Evolutionary conservation across 2,329 filamentous ascomycete genomes (phyloP).

Genomic region (Exophiala aquamarina): DNA sequence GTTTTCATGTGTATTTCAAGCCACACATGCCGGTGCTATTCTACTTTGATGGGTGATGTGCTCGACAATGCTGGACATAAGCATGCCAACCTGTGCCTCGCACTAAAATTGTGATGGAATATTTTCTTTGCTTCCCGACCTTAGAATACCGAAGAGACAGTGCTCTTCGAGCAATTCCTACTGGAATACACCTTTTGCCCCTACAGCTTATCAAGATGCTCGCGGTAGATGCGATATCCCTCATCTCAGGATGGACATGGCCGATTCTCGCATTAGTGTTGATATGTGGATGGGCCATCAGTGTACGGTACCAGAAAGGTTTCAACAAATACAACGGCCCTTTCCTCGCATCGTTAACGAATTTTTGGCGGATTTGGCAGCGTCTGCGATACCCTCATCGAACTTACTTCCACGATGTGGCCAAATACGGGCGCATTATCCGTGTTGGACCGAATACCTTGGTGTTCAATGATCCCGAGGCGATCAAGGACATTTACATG

Average conservation of each 20-base stretch:
- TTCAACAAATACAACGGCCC: slow-evolving; percentile 15
- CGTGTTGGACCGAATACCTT: slow-evolving; percentile 66
- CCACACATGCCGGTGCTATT: no score
- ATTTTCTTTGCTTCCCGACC: no score
- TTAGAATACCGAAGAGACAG: no score
- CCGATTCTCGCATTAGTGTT: background rate
- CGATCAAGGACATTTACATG: slow-evolving; percentile 59
- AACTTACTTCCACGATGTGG: slow-evolving; percentile 3
- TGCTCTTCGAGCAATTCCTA: no score
- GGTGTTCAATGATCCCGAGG: slow-evolving; percentile 63
- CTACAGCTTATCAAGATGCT: background rate
- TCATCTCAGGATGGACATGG: slow-evolving; percentile 1
- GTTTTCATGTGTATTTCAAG: no score
- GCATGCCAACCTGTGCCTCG: no score
- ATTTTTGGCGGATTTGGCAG: slow-evolving; percentile 14
- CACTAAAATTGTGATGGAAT: no score
- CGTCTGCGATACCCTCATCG: slow-evolving; percentile 6
- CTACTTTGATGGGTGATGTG: no score
- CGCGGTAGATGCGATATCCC: slow-evolving; percentile 3
- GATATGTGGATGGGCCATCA: slow-evolving; percentile 6
- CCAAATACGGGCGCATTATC: slow-evolving; percentile 58
- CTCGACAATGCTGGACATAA: no score
- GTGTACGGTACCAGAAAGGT: slow-evolving; percentile 13
- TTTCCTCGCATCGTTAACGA: slow-evolving; percentile 12
- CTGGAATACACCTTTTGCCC: slow-evolving; percentile 30